These are phyloP conservation scores for Delitschia confertaspora DNA, from an alignment of 495 filamentous ascomycete genomes.

Conservation along the genomic window DNA sequence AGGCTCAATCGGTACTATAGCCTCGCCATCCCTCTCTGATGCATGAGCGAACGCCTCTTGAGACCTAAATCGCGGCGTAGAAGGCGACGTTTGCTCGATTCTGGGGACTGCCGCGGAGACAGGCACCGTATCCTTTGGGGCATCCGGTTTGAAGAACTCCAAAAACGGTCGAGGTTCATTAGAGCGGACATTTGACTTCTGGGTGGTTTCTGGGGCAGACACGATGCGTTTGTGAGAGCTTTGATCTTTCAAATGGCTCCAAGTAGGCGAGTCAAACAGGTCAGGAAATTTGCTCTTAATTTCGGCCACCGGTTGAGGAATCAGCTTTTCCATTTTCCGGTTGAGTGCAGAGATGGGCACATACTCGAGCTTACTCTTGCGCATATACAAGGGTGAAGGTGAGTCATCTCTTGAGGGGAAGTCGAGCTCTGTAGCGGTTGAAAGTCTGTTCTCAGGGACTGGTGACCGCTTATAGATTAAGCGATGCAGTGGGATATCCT, in stretches of 20 bases:
- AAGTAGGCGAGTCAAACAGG: slow-evolving; percentile 8
- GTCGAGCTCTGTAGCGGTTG: too few species aligned
- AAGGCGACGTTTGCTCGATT: slow-evolving; percentile 1
- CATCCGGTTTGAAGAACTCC: slow-evolving; percentile 1
- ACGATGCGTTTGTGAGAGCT: slow-evolving; percentile 21
- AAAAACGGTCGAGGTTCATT: neutral
- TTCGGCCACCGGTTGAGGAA: slow-evolving; percentile 20
- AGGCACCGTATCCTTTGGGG: neutral
- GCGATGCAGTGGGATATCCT: slow-evolving; percentile 21
- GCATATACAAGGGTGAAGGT: too few species aligned
- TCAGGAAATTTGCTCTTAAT: slow-evolving; percentile 9
- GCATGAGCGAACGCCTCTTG: too few species aligned
- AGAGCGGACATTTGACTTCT: neutral
- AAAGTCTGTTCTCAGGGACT: too few species aligned
- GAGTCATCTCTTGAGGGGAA: too few species aligned
- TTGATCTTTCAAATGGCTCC: neutral
- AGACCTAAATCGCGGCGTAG: neutral
- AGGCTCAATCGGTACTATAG: too few species aligned
- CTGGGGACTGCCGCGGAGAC: neutral
- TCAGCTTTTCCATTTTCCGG: too few species aligned
- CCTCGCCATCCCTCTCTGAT: too few species aligned
- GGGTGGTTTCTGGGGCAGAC: slow-evolving; percentile 19
- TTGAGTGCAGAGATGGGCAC: too few species aligned
- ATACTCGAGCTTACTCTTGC: too few species aligned
- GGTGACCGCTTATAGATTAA: slow-evolving; percentile 25